These are phyloP conservation scores for Thalassiosira hispida DNA, from an alignment of 352 stramenopile species.

Conservation along the genomic window DNA sequence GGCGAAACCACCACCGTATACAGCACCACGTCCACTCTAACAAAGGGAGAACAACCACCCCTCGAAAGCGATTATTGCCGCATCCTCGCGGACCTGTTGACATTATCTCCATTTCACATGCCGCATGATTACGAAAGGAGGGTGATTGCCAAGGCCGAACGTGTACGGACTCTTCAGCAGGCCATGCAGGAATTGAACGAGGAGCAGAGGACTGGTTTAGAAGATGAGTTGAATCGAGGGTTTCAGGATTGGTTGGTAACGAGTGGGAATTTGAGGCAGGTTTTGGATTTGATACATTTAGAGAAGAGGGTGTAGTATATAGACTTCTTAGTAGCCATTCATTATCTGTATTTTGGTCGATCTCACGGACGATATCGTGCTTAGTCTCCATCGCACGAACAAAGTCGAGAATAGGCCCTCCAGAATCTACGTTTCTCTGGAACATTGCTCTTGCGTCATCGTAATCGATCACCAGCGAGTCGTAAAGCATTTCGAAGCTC, in stretches of 20 bases:
- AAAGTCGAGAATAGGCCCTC: no score
- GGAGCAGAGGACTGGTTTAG: slow-evolving; percentile 63
- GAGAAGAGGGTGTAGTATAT: slow-evolving; percentile 59
- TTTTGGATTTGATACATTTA: slow-evolving; percentile 82
- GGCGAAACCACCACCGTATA: slow-evolving; percentile 43
- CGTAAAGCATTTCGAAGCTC: no score
- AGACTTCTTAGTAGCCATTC: no score
- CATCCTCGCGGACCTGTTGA: slow-evolving; percentile 72
- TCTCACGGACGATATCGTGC: no score
- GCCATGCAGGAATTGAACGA: slow-evolving; percentile 71
- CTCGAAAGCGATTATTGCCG: slow-evolving; percentile 79
- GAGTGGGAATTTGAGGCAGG: slow-evolving; percentile 80
- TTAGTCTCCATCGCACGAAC: no score
- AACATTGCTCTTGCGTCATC: no score
- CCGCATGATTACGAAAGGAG: slow-evolving; percentile 79
- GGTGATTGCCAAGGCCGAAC: slow-evolving; percentile 70
- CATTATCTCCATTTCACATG: slow-evolving; percentile 79
- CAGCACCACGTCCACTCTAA: slow-evolving; percentile 41
- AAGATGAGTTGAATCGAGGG: slow-evolving; percentile 79
- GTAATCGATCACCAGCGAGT: no score
- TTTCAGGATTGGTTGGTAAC: slow-evolving; percentile 83
- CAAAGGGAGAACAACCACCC: slow-evolving; percentile 24
- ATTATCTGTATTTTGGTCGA: no score
- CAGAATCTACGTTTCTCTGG: no score
- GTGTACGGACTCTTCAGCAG: slow-evolving; percentile 71